Conservation (phyloP, 2,329 filamentous ascomycete genomes). For the Sporothrix schenckii region DNA sequence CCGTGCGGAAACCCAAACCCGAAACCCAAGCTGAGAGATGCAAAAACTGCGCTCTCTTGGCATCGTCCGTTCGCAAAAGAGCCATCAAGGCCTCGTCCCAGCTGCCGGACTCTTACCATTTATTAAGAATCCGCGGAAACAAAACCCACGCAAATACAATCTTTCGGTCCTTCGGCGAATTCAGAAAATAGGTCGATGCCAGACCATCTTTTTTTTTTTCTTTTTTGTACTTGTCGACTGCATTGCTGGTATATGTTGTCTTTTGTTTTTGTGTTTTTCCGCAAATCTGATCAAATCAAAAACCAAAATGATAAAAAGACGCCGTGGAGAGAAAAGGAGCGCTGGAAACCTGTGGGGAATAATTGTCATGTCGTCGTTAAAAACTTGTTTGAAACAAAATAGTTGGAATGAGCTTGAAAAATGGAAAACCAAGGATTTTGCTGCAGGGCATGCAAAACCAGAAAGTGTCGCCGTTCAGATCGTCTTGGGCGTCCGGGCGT, state of each 20-base stretch:
- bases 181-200: conserved; percentile 5
- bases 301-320: conserved; percentile 19
- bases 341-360: conserved; percentile 30
- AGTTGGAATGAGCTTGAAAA: not conserved
- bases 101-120: conserved; percentile 20
- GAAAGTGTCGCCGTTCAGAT: conserved; percentile 49
- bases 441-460: conserved; percentile 19
- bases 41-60: conserved; percentile 10
- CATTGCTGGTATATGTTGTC: conserved; percentile 12
- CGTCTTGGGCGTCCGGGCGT: conserved; percentile 62
- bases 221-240: conserved; percentile 23
- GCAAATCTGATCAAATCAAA: conserved; percentile 14
- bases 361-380: conserved; percentile 33
- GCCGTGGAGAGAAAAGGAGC: conserved; percentile 29
- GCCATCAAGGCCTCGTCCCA: conserved; percentile 29
- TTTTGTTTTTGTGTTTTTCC: conserved; percentile 24
- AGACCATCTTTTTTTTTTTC: conserved; percentile 18
- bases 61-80: conserved; percentile 23
- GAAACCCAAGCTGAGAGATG: conserved; percentile 11
- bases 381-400: conserved; percentile 21
- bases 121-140: not conserved
- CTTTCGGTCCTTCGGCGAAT: conserved; percentile 20
- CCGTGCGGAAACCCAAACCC: conserved; percentile 19
- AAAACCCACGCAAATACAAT: conserved; percentile 12
- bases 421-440: conserved; percentile 7